Percentiles rank a stretch among this genome's conserved stretches.
Conservation (phyloP, 768 basidiomycete species). For the Mycena rosella region DNA sequence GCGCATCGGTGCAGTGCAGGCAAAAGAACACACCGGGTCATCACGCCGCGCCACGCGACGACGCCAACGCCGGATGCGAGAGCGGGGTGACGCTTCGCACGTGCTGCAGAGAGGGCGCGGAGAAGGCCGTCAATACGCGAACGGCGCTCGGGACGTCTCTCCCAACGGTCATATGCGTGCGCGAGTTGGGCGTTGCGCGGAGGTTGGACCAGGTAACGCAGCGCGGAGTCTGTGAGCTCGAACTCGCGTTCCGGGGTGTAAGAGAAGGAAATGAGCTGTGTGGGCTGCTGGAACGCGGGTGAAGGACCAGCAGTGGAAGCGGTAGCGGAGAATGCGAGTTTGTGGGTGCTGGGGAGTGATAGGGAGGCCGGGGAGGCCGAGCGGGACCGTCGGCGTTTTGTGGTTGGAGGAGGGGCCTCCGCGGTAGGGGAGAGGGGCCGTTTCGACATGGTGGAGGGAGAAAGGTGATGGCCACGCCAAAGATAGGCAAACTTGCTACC, state of each 20-base stretch:
- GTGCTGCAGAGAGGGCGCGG: conserved; percentile 64
- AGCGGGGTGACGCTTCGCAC: conserved; percentile 45
- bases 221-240: conserved; percentile 74
- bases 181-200: conserved; percentile 74
- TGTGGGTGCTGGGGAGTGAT: neutral
- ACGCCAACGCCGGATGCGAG: conserved; percentile 29
- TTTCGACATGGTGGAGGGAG: conserved; percentile 34
- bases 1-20: conserved; percentile 26
- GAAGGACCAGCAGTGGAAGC: neutral
- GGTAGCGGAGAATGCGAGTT: conserved; percentile 23
- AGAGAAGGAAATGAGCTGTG: conserved; percentile 78
- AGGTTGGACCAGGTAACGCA: conserved; percentile 80
- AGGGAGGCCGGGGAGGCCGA: no score
- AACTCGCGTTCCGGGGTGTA: conserved; percentile 69
- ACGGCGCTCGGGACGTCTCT: conserved; percentile 71
- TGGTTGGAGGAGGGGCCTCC: conserved; percentile 34
- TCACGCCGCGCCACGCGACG: conserved; percentile 34
- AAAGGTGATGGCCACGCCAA: no score
- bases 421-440: conserved; percentile 20
- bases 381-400: conserved; percentile 26
- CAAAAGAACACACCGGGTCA: conserved; percentile 30
- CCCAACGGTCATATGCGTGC: conserved; percentile 82
- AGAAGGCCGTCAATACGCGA: conserved; percentile 79
- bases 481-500: no score
- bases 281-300: conserved; percentile 77